Evolutionary conservation across 768 basidiomycete genomes (phyloP), one percentile per base, ranked within the genome.

Genomic region (Hypholoma fasciculare): DNA sequence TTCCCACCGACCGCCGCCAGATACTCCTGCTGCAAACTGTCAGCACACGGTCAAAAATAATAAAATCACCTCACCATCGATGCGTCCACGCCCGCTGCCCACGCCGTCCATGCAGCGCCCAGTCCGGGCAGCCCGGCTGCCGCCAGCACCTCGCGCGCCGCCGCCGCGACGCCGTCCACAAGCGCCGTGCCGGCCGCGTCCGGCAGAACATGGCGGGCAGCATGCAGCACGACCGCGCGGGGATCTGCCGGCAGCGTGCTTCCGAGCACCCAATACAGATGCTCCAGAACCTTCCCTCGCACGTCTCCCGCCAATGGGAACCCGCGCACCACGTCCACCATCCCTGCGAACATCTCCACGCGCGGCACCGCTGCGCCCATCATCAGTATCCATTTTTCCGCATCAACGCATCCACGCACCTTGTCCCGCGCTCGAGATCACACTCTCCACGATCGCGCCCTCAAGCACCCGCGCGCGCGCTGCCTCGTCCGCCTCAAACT

Each of bases 391-490:
- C 23, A 23, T 47, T 57, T 57, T 38, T 46, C 27, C 37, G 36
- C 30, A 11, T 37, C 61, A 42, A 42, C 43, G 44, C 27, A 19
- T 54, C 13, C 49, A 58, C 72, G 19, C 69, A 88, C 94, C 90
- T 83, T 88, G 78, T 11, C 79, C 82, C 30, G 94, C 94, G 62
- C 82, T 88, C 17, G 78, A 74, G 49, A 94, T 83, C n/a, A 91
- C 91, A 44, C 86, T 80, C 67, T 83, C 86, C 39, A 92, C 89
- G 64, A 94, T 92, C 3, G 82, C 90, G 23, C 93, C 93, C 51
- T 86, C 76, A 79, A 94, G 80, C 67, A 94, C 85, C 43, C 82
- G 82, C 65, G 76, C 77, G 51, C 89, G 78, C 17, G 89, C 89
- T 44, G 77, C 77, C 54, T 82, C 78, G 49, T 82, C 81, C 57